Evolutionary conservation across 192 early-diverging fungal genomes (phyloP).

Genomic region (Coemansia sp.): DNA sequence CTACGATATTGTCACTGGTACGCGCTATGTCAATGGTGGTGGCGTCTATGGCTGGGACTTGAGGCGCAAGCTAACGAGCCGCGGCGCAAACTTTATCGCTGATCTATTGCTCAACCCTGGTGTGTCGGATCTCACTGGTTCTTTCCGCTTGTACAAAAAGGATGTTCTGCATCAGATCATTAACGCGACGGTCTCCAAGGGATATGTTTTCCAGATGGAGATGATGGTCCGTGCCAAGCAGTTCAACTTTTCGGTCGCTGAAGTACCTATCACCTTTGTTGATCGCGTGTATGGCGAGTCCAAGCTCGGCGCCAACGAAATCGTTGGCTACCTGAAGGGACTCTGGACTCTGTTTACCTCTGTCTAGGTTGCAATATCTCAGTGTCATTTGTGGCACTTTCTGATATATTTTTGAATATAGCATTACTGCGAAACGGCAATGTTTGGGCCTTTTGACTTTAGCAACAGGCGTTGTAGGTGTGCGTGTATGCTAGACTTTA

Average conservation of each 20-base stretch:
- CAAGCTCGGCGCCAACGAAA: constrained; percentile 94
- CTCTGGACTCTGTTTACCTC: constrained; percentile 80
- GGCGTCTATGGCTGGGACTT: constrained; percentile 99
- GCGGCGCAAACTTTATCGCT: constrained; percentile 96
- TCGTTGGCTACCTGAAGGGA: constrained; percentile 91
- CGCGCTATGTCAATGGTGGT: constrained; percentile 83
- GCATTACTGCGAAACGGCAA: not conserved
- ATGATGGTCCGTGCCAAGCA: constrained; percentile 98
- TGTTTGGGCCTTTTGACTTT: constrained; percentile 1
- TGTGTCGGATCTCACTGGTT: constrained; percentile 93
- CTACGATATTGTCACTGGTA: constrained; percentile 93
- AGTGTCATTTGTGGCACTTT: not conserved
- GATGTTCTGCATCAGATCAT: constrained; percentile 86
- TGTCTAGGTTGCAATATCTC: constrained; percentile 46
- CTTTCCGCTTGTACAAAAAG: constrained; percentile 96
- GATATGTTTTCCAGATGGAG: constrained; percentile 99
- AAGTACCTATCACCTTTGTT: constrained; percentile 97
- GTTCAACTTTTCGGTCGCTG: constrained; percentile 83
- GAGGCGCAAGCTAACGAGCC: constrained; percentile 93
- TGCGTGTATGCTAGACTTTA: constrained; percentile 18
- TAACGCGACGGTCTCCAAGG: constrained; percentile 87
- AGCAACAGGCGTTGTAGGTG: constrained; percentile 8
- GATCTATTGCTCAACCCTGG: constrained; percentile 83
- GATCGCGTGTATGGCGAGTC: constrained; percentile 97
- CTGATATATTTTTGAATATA: not conserved